A percentile compares a stretch with the other conserved stretches of the same genome.
These are phyloP conservation scores for Triadica sebifera DNA, from an alignment of 345 rosid genomes.

Conservation along the genomic window DNA sequence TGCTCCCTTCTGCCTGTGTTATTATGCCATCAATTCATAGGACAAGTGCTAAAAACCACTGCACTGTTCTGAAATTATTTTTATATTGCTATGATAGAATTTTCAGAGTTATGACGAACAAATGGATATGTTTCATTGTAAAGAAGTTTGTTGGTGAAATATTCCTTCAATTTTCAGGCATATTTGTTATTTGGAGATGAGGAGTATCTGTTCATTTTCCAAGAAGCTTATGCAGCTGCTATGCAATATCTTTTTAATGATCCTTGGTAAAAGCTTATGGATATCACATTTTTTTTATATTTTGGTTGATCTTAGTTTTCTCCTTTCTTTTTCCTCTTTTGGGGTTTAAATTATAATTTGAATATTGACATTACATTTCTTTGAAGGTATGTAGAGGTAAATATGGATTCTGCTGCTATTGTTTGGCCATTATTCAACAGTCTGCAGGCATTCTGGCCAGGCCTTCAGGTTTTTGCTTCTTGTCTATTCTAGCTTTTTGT, in stretches of 20 bases:
- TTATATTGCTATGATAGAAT: background rate
- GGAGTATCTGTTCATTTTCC: conserved; percentile 85
- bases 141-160: conserved; percentile 7
- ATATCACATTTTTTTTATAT: background rate
- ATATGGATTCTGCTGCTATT: conserved; percentile 96
- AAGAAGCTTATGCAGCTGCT: conserved; percentile 89
- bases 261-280: conserved; percentile 77
- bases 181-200: conserved; percentile 93
- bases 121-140: background rate
- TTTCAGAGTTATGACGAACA: background rate
- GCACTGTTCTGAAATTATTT: background rate
- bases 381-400: conserved; percentile 94
- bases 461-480: conserved; percentile 73
- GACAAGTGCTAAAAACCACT: background rate
- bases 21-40: background rate
- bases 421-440: conserved; percentile 97
- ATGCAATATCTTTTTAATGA: conserved; percentile 89
- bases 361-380: conserved; percentile 15
- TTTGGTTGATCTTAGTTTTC: background rate
- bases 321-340: background rate
- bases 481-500: background rate
- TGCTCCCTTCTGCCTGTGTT: background rate
- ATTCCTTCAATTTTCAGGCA: conserved; percentile 53
- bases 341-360: background rate
- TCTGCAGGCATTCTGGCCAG: conserved; percentile 99